These are phyloP conservation scores for Suillus hirtellus DNA, from an alignment of 768 basidiomycete genomes.

Conservation along the genomic window DNA sequence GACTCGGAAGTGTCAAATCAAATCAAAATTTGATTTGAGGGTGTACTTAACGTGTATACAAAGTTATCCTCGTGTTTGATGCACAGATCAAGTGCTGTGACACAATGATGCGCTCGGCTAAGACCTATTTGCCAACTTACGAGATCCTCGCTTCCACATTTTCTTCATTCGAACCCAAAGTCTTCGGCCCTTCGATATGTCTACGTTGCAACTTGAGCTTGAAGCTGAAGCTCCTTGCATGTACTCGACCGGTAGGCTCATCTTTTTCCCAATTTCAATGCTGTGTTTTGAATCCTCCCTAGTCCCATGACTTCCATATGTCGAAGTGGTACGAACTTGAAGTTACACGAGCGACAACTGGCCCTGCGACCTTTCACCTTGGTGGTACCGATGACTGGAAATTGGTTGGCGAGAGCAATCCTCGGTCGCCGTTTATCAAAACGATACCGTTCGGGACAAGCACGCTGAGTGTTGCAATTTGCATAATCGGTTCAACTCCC, in stretches of 20 bases:
- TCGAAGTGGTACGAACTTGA: not conserved
- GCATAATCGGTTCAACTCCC: no score
- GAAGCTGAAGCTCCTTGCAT: not conserved
- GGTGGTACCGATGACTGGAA: no score
- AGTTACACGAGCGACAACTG: not conserved
- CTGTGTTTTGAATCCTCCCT: no score
- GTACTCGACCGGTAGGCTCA: not conserved
- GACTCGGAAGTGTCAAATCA: not conserved
- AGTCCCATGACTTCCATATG: no score
- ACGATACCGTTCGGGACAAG: no score
- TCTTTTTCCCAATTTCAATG: not conserved
- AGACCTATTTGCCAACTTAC: not conserved
- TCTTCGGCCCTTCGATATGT: not conserved
- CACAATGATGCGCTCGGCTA: not conserved
- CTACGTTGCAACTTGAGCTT: not conserved
- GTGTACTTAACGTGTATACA: no score
- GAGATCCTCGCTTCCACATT: not conserved
- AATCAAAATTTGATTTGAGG: not conserved
- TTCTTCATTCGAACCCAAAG: not conserved
- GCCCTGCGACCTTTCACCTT: no score
- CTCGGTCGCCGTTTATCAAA: no score
- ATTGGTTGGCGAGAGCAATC: no score
- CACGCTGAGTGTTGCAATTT: no score
- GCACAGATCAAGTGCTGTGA: not conserved
- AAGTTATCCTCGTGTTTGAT: not conserved